Evolutionary conservation across 345 rosid genomes (phyloP), one percentile per base, ranked within the genome.

Genomic region (Euphorbia tirucalli): DNA sequence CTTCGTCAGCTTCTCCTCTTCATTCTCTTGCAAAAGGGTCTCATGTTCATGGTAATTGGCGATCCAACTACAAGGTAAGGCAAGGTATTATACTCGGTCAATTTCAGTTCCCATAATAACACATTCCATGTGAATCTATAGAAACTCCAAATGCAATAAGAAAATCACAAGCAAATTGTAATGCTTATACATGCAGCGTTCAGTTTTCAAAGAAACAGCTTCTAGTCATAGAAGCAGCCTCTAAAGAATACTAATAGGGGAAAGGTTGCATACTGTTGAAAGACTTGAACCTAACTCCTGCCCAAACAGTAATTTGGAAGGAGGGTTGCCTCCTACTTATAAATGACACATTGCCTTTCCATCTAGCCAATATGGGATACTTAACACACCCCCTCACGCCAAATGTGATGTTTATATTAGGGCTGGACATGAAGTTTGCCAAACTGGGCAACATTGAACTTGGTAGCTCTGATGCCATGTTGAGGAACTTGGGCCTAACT

Each of bases 1-100:
- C 86, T 96, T 96, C 0, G 99, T 86, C 11, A 96, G 88, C 78
- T 85, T 96, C 79, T 96, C 99, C 57, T 93, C 98, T 80, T 96
- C 99, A 14, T 96, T 96, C 86, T 96, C 99, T 93, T 93, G 97
- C 82, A 96, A 74, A 73, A 93, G 92, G 11, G 97, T 93, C 86
- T 96, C 98, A 18, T 96, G 99, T 72, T 96, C 99, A 70, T 96
- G 99, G 82, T 88, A 90, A 83, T 86, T 86, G 49, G 93, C 83
- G 72, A 94, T 86, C 98, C 98, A 94, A 83, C 98, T 94, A 76
- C 48, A 55, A 54, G 66, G 75, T 22, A 56, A 39, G 13, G 46
- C 49, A 78, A 74, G 62, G 66, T 62, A 61, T 11, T 41, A 14
- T 18, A 1, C 27, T 3, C 3, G n/a, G 63, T n/a, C 49, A 60